Percentiles rank a stretch among this genome's conserved stretches.
Evolutionary conservation across 164 flowering plant genomes (phyloP).

Genomic region (Kingdonia uniflora): DNA sequence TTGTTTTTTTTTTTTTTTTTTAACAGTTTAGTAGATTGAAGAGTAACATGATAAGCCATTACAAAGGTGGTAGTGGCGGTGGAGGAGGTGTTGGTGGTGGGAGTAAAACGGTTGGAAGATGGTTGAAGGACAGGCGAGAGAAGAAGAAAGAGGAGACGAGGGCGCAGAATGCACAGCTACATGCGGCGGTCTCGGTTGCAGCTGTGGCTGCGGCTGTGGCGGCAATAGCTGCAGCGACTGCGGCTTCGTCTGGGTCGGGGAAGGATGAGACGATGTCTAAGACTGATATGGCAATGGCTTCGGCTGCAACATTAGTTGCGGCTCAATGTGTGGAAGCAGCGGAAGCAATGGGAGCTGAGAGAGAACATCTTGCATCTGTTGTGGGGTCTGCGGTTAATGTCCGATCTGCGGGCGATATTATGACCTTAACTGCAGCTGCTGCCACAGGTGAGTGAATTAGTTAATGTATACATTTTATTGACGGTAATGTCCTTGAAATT

Average conservation of each 20-base stretch:
- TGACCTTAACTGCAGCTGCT: slow-evolving; percentile 91
- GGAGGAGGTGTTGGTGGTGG: slow-evolving; percentile 30
- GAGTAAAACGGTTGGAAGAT: slow-evolving; percentile 90
- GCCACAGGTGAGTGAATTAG: slow-evolving; percentile 60
- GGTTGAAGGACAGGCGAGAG: slow-evolving; percentile 92
- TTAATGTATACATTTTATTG: neutral
- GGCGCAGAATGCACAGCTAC: slow-evolving; percentile 86
- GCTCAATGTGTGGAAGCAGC: slow-evolving; percentile 98
- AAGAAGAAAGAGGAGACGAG: slow-evolving; percentile 89
- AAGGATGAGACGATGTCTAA: slow-evolving; percentile 79
- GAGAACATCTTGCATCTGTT: slow-evolving; percentile 74
- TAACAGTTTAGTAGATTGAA: slow-evolving; percentile 43
- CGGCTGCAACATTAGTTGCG: slow-evolving; percentile 90
- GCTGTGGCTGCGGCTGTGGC: slow-evolving; percentile 94
- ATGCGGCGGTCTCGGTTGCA: slow-evolving; percentile 89
- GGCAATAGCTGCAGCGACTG: slow-evolving; percentile 89
- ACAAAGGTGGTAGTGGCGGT: slow-evolving; percentile 20
- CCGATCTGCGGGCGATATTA: slow-evolving; percentile 76
- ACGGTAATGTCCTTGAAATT: neutral
- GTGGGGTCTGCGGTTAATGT: slow-evolving; percentile 92
- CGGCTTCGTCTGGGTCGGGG: slow-evolving; percentile 51
- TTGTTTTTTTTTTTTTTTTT: neutral
- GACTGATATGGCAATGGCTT: slow-evolving; percentile 90
- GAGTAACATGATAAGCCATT: slow-evolving; percentile 30
- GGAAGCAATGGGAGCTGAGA: slow-evolving; percentile 91